A percentile compares a stretch with the other conserved stretches of the same genome.
These are phyloP conservation scores for Rubus idaeus DNA, from an alignment of 306 rosid genomes.

Conservation along the genomic window DNA sequence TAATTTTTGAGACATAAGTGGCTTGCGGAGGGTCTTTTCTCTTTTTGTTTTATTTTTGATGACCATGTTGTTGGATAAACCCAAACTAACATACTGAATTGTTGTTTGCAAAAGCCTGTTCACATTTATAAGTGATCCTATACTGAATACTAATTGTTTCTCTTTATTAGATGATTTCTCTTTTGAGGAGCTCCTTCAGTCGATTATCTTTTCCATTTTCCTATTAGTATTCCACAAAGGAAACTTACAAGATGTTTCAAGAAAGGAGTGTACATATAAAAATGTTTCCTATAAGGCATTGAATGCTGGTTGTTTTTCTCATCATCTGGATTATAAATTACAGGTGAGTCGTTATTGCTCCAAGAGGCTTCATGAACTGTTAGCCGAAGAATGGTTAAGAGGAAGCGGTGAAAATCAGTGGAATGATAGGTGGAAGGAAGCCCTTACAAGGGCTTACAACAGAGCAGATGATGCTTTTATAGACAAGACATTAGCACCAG, in stretches of 20 bases:
- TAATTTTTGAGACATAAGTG: neutral
- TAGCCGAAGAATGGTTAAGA: conserved; percentile 13
- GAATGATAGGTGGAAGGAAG: conserved; percentile 10
- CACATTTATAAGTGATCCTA: neutral
- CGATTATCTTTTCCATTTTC: neutral
- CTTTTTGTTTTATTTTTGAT: neutral
- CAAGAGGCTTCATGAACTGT: conserved; percentile 13
- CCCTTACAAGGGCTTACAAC: conserved; percentile 11
- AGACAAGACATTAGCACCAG: conserved; percentile 10
- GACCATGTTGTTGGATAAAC: neutral
- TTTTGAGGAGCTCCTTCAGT: neutral
- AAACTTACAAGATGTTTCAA: neutral
- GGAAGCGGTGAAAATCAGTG: neutral
- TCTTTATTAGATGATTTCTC: neutral
- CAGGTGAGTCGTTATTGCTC: conserved; percentile 24
- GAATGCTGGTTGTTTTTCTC: neutral
- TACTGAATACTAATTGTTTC: neutral
- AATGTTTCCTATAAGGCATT: neutral
- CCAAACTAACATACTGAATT: neutral
- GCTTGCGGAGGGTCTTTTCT: neutral
- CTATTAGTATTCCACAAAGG: neutral
- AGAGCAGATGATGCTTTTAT: conserved; percentile 22
- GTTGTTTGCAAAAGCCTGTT: neutral
- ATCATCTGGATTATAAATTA: conserved; percentile 7
- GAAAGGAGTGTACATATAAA: neutral